A percentile compares a stretch with the other conserved stretches of the same genome.
These are phyloP conservation scores for Pyrenophora tritici-repentis DNA, from an alignment of 2,329 filamentous ascomycete genomes.

Conservation along the genomic window DNA sequence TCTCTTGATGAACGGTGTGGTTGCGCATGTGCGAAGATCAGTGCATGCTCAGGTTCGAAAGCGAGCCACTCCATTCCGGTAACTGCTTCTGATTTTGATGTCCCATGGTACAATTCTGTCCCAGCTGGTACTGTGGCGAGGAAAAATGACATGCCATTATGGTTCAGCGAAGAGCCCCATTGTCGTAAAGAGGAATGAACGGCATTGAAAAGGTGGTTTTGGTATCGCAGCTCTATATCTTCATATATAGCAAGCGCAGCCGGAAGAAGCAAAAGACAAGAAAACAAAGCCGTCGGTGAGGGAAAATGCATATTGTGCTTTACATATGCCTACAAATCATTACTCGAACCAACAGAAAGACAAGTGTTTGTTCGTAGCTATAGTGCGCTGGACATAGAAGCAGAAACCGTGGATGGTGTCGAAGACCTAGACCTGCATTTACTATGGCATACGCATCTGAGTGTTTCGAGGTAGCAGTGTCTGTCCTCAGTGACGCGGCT, in stretches of 20 bases:
- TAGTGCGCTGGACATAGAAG: not conserved
- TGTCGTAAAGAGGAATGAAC: constrained; percentile 74
- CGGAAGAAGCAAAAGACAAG: constrained; percentile 3
- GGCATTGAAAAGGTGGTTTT: constrained; percentile 72
- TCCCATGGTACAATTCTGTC: constrained; percentile 71
- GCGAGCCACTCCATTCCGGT: constrained; percentile 70
- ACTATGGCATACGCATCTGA: constrained; percentile 14
- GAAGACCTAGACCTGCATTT: not conserved
- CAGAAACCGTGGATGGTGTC: not conserved
- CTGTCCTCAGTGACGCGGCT: not conserved
- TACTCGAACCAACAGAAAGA: not conserved
- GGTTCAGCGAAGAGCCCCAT: constrained; percentile 73
- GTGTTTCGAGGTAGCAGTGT: constrained; percentile 6
- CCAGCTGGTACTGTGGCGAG: constrained; percentile 67
- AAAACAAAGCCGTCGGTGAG: not conserved
- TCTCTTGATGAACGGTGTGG: constrained; percentile 8
- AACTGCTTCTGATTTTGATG: constrained; percentile 52
- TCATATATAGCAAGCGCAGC: constrained; percentile 1
- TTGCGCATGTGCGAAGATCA: constrained; percentile 55
- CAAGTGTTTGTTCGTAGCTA: not conserved
- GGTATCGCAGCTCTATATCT: constrained; percentile 50
- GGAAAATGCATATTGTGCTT: constrained; percentile 19
- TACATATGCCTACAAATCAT: not conserved
- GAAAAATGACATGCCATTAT: constrained; percentile 77
- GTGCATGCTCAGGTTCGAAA: constrained; percentile 76